These are phyloP conservation scores for Ottelia alismoides DNA, from an alignment of 106 monocot genomes.

Conservation along the genomic window DNA sequence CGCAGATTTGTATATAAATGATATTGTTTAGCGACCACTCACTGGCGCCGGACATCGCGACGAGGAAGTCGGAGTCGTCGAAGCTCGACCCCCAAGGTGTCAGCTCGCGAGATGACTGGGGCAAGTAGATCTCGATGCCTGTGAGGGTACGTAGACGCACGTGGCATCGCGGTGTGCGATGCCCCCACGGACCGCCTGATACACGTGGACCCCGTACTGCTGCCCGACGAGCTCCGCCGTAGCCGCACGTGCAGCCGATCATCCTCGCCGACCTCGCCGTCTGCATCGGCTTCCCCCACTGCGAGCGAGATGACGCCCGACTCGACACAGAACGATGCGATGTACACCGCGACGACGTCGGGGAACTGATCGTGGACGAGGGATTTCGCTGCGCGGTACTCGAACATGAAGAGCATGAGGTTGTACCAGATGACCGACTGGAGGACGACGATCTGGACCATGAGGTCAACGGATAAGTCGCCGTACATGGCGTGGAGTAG, in stretches of 20 bases:
- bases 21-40: slow-evolving; percentile 21
- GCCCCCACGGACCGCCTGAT: too few relatives aligned
- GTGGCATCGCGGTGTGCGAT: too few relatives aligned
- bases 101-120: too few relatives aligned
- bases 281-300: slow-evolving; percentile 38
- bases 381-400: slow-evolving; percentile 53
- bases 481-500: slow-evolving; percentile 80
- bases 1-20: slow-evolving; percentile 20
- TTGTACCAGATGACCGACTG: slow-evolving; percentile 95
- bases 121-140: too few relatives aligned
- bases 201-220: too few relatives aligned
- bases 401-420: slow-evolving; percentile 80
- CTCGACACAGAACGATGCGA: slow-evolving; percentile 58
- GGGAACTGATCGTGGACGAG: slow-evolving; percentile 75
- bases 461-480: slow-evolving; percentile 53
- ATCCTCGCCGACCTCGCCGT: slow-evolving; percentile 57
- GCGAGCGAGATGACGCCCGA: slow-evolving; percentile 67
- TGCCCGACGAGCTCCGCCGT: slow-evolving; percentile 18
- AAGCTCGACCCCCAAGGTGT: too few relatives aligned
- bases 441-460: slow-evolving; percentile 85
- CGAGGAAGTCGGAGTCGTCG: too few relatives aligned
- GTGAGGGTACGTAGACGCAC: too few relatives aligned
- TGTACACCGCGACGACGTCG: slow-evolving; percentile 42
- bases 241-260: slow-evolving; percentile 56
- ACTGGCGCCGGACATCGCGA: slow-evolving; percentile 19